phyloP scores from a whole-genome alignment of 2,329 filamentous ascomycete genomes.

The Pestalotiopsis sp. region DNA sequence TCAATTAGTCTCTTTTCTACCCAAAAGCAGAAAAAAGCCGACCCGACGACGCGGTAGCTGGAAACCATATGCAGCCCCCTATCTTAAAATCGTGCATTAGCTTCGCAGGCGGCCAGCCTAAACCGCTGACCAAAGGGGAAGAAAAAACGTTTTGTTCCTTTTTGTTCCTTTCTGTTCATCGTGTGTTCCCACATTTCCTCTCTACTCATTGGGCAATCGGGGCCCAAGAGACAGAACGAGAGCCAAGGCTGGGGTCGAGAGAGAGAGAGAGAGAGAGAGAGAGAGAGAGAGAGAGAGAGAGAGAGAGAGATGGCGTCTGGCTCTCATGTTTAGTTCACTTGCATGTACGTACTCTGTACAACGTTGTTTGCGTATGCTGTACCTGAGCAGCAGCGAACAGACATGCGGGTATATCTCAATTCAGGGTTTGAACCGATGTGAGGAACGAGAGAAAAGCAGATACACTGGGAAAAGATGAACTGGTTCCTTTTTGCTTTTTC shows the following conservation, averaged over 20 bases:
- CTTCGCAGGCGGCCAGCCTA: slow-evolving; percentile 8
- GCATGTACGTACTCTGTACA: not conserved
- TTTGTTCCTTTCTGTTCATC: not conserved
- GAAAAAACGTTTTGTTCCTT: not conserved
- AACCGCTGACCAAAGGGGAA: not conserved
- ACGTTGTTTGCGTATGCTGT: not conserved
- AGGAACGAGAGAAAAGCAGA: not conserved
- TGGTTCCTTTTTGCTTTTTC: not conserved
- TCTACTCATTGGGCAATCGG: not conserved
- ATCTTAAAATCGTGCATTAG: slow-evolving; percentile 17
- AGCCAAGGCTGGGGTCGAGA: not conserved
- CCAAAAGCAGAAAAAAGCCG: not conserved
- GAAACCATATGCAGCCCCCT: slow-evolving; percentile 13
- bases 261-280: too few relatives aligned
- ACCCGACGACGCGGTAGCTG: slow-evolving; percentile 16
- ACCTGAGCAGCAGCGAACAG: not conserved
- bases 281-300: too few relatives aligned
- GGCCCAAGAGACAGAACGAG: not conserved
- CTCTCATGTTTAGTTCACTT: not conserved
- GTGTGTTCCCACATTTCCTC: not conserved
- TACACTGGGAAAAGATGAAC: not conserved
- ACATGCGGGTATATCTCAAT: not conserved
- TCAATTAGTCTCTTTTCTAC: not conserved
- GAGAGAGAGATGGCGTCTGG: not conserved
- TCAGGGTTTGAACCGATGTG: slow-evolving; percentile 1